phyloP scores from a whole-genome alignment of 352 stramenopile species.

The Proteromonas lacertae region DNA sequence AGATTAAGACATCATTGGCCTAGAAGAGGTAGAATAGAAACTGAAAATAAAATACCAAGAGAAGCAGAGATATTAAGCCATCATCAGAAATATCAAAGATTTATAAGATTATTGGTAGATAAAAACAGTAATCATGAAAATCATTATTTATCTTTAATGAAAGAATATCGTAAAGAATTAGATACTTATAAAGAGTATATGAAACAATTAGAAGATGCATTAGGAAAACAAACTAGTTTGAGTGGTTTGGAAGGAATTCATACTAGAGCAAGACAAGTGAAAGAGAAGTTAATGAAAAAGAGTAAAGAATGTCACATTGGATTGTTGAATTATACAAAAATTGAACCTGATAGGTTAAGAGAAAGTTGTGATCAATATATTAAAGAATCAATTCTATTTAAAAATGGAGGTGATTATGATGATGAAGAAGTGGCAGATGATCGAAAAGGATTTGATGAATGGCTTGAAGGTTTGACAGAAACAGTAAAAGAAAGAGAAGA shows the following conservation, averaged over 20 bases:
- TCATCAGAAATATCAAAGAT: slow-evolving; percentile 28
- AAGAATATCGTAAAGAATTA: background rate
- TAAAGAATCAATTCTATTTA: background rate
- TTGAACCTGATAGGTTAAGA: too few species aligned
- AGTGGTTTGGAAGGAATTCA: background rate
- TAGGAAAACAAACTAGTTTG: background rate
- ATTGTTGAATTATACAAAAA: too few species aligned
- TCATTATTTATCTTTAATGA: background rate
- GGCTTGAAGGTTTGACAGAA: slow-evolving; percentile 8
- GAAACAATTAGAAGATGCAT: too few species aligned
- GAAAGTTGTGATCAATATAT: too few species aligned
- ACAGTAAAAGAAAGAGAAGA: slow-evolving; percentile 14
- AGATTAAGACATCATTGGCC: slow-evolving; percentile 43
- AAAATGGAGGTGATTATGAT: slow-evolving; percentile 20
- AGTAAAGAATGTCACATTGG: too few species aligned
- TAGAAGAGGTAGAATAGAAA: slow-evolving; percentile 22
- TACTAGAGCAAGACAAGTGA: background rate
- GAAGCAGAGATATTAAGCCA: slow-evolving; percentile 21
- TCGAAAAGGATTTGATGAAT: slow-evolving; percentile 2
- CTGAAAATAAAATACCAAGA: slow-evolving; percentile 2
- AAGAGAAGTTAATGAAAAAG: background rate
- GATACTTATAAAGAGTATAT: background rate
- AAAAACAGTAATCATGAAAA: slow-evolving; percentile 19
- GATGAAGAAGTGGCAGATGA: slow-evolving; percentile 19
- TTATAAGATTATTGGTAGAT: slow-evolving; percentile 28